Conservation (phyloP, 805 yeast genomes). For the Sugiyamaella chiloensis region DNA sequence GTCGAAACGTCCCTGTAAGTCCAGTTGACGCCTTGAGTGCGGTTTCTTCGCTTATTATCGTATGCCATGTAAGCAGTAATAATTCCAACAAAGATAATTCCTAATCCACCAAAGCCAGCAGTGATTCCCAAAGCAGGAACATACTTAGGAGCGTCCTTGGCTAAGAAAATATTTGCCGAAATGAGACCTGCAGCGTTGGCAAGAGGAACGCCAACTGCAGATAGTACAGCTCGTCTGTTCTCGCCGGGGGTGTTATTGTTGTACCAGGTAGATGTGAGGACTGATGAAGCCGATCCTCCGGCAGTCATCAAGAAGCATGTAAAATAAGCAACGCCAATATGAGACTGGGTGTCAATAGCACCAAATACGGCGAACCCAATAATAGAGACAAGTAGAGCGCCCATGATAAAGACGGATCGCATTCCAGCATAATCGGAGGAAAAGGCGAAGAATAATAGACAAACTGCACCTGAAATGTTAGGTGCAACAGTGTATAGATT, state of each 20-base stretch:
- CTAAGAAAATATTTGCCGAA: conserved; percentile 49
- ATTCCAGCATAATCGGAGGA: conserved; percentile 40
- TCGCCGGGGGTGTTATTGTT: conserved; percentile 48
- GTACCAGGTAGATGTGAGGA: conserved; percentile 50
- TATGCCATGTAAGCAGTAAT: conserved; percentile 39
- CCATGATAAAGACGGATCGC: conserved; percentile 40
- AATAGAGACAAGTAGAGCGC: conserved; percentile 40
- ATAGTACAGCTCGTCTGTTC: conserved; percentile 44
- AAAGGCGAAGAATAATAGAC: conserved; percentile 40
- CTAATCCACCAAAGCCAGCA: conserved; percentile 46
- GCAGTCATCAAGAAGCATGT: conserved; percentile 48
- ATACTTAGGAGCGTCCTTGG: conserved; percentile 52
- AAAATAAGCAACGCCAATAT: conserved; percentile 43
- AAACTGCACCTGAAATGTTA: conserved; percentile 46
- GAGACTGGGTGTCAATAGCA: conserved; percentile 39
- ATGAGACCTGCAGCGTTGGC: conserved; percentile 58
- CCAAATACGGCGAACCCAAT: conserved; percentile 48
- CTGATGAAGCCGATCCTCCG: conserved; percentile 49
- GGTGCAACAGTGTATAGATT: conserved; percentile 63
- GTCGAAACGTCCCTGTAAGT: conserved; percentile 30
- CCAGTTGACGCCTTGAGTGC: conserved; percentile 21
- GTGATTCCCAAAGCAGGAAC: conserved; percentile 49
- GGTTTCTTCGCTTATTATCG: conserved; percentile 40
- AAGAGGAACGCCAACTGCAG: conserved; percentile 51
- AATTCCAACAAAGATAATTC: conserved; percentile 34